phyloP scores from a whole-genome alignment of 1,284 basidiomycete genomes.

The Apiotrichum brassicae region DNA sequence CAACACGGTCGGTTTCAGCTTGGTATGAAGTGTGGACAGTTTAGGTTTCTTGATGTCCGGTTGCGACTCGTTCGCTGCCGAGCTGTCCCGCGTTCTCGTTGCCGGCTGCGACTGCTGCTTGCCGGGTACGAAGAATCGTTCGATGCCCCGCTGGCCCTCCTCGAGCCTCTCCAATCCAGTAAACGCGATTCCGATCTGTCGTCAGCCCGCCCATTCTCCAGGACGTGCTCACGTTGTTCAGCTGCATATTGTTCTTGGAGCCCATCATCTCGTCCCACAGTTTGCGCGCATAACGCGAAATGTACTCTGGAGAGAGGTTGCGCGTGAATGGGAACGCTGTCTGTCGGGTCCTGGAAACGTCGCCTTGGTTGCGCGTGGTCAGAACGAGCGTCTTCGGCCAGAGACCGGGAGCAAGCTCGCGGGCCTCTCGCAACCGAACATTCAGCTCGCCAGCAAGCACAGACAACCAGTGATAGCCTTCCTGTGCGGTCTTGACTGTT shows the following conservation, averaged over 20 bases:
- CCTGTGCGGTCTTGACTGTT: constrained; percentile 62
- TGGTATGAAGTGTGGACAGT: constrained; percentile 26
- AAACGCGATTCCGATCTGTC: constrained; percentile 64
- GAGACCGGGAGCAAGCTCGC: constrained; percentile 63
- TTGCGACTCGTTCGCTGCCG: constrained; percentile 7
- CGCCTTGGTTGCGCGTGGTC: constrained; percentile 62
- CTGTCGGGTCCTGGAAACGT: constrained; percentile 67
- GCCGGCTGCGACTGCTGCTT: neutral
- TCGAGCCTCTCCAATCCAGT: constrained; percentile 74
- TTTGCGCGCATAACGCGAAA: constrained; percentile 70
- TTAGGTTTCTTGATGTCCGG: constrained; percentile 26
- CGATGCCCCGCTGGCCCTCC: constrained; percentile 75
- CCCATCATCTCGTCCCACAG: constrained; percentile 68
- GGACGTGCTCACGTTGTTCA: constrained; percentile 53
- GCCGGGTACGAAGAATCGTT: constrained; percentile 63
- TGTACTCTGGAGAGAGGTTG: constrained; percentile 66
- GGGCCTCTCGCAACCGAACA: constrained; percentile 73
- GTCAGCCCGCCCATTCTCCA: neutral
- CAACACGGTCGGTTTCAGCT: constrained; percentile 20
- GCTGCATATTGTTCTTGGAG: constrained; percentile 62
- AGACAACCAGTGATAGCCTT: constrained; percentile 83
- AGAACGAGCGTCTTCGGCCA: constrained; percentile 92
- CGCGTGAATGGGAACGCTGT: constrained; percentile 71
- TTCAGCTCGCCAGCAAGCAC: constrained; percentile 85
- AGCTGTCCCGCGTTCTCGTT: constrained; percentile 7